phyloP scores from a whole-genome alignment of 116 monocot genomes.

The Zostera marina region DNA sequence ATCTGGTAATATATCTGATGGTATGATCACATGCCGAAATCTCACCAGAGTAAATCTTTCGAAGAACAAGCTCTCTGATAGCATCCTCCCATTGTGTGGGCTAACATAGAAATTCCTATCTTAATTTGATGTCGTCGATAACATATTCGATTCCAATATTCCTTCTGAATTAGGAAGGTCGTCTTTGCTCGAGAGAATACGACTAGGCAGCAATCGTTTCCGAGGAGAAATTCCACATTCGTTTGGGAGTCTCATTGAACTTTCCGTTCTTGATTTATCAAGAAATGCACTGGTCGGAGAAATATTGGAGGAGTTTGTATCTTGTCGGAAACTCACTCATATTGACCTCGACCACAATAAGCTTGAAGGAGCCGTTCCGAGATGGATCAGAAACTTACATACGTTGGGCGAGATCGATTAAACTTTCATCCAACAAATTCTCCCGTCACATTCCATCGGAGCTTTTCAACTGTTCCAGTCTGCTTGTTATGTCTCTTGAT shows the following conservation, averaged over 20 bases:
- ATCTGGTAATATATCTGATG: slow-evolving; percentile 45
- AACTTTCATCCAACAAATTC: slow-evolving; percentile 50
- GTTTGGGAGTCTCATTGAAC: slow-evolving; percentile 25
- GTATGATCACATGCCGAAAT: slow-evolving; percentile 55
- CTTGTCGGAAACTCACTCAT: slow-evolving; percentile 40
- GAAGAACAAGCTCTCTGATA: slow-evolving; percentile 56
- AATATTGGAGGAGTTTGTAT: slow-evolving; percentile 48
- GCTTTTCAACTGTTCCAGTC: slow-evolving; percentile 51
- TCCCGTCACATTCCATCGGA: slow-evolving; percentile 30
- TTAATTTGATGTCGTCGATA: slow-evolving; percentile 75
- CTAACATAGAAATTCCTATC: slow-evolving; percentile 40
- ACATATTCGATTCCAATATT: slow-evolving; percentile 44
- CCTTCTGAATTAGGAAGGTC: slow-evolving; percentile 50
- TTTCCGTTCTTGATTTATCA: slow-evolving; percentile 62
- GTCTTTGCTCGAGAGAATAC: slow-evolving; percentile 48
- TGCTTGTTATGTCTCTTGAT: slow-evolving; percentile 50
- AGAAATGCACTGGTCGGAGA: slow-evolving; percentile 43
- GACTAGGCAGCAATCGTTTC: slow-evolving; percentile 55
- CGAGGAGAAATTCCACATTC: slow-evolving; percentile 38
- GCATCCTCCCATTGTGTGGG: slow-evolving; percentile 57
- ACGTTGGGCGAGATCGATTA: slow-evolving; percentile 60
- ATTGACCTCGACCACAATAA: slow-evolving; percentile 45
- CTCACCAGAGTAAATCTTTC: slow-evolving; percentile 85
- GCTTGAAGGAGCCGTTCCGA: slow-evolving; percentile 34
- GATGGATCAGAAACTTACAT: slow-evolving; percentile 49